Conservation (phyloP, 1,284 basidiomycete genomes). For the Coriolopsis trogii region DNA sequence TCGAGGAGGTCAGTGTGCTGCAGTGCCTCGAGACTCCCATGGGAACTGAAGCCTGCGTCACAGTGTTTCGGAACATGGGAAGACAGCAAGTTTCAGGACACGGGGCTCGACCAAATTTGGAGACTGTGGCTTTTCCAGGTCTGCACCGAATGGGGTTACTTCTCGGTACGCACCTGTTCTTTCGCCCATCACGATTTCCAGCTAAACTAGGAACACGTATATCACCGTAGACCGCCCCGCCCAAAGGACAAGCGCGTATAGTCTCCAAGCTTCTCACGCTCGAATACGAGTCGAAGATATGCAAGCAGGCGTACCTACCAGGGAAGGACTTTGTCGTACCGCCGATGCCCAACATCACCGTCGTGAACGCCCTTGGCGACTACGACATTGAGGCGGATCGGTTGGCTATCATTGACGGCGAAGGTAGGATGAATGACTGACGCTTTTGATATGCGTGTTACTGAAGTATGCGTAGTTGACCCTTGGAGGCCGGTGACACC, state of each 20-base stretch:
- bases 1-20: conserved; percentile 77
- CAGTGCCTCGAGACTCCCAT: no score
- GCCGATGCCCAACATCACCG: conserved; percentile 72
- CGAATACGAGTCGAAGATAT: conserved; percentile 81
- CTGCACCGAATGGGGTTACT: conserved; percentile 96
- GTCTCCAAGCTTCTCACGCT: conserved; percentile 77
- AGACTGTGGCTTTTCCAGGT: conserved; percentile 91
- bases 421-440: conserved; percentile 47
- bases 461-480: conserved; percentile 58
- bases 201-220: conserved; percentile 21
- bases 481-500: conserved; percentile 91
- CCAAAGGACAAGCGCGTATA: conserved; percentile 65
- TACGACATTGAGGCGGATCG: conserved; percentile 77
- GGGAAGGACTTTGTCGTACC: conserved; percentile 80
- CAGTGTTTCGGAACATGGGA: conserved; percentile 89
- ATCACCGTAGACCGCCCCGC: conserved; percentile 64
- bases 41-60: no score
- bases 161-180: conserved; percentile 49
- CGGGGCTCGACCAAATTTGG: conserved; percentile 73
- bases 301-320: conserved; percentile 76
- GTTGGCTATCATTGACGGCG: conserved; percentile 87
- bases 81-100: conserved; percentile 65
- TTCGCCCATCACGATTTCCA: neutral
- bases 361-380: conserved; percentile 79
- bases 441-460: no score